Percentiles rank a stretch among this genome's conserved stretches.
Conservation (phyloP, 352 stramenopile species). For the Globisporangium echinulatum region DNA sequence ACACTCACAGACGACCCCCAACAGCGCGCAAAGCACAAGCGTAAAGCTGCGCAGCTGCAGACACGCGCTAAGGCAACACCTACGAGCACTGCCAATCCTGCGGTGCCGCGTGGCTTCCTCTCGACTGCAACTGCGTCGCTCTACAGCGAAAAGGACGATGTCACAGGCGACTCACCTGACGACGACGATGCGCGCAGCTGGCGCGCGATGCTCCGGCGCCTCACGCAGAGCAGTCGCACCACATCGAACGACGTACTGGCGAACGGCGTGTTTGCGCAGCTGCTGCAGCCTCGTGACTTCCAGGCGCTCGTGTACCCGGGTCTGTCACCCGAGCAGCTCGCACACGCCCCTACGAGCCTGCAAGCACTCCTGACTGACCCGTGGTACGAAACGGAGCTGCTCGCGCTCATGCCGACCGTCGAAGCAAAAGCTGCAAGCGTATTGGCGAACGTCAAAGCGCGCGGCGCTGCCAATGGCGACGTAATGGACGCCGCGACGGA, state of each 20-base stretch:
- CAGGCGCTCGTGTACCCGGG: conserved; percentile 75
- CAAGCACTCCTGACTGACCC: conserved; percentile 68
- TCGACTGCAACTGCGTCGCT: conserved; percentile 31
- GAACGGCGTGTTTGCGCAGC: conserved; percentile 73
- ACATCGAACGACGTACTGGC: conserved; percentile 45
- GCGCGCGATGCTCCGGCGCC: conserved; percentile 53
- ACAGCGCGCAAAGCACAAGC: conserved; percentile 51
- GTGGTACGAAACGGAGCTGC: conserved; percentile 73
- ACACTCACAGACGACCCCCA: conserved; percentile 40
- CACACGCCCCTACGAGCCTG: conserved; percentile 61
- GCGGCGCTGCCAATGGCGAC: conserved; percentile 61
- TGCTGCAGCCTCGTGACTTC: conserved; percentile 67
- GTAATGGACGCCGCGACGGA: conserved; percentile 76
- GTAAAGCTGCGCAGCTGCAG: conserved; percentile 10
- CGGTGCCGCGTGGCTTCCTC: conserved; percentile 51
- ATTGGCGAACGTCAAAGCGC: conserved; percentile 73
- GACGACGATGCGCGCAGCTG: conserved; percentile 33
- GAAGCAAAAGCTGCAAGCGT: conserved; percentile 71
- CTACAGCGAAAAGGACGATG: conserved; percentile 61
- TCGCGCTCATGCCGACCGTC: conserved; percentile 78
- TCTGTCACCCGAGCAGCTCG: conserved; percentile 59
- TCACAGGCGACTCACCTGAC: conserved; percentile 13
- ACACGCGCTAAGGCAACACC: not conserved
- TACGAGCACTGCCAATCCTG: not conserved
- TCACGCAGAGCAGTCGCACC: conserved; percentile 53